Conservation (phyloP, 345 rosid genomes). For the Eucalyptus marginata region DNA sequence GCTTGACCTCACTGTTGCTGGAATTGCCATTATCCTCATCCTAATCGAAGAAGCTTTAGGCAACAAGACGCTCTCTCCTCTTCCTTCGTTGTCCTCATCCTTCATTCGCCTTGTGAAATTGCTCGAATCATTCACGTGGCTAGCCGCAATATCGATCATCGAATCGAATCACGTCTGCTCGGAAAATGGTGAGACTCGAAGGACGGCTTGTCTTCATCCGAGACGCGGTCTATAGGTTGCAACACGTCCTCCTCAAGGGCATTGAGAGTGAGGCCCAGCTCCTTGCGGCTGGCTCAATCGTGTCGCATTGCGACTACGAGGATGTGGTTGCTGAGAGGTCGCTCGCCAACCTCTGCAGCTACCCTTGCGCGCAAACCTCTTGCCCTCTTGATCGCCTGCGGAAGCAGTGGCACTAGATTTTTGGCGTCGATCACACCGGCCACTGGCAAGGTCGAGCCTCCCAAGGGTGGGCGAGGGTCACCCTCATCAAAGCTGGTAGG, state of each 20-base stretch:
- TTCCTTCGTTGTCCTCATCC: not conserved
- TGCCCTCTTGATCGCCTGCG: conserved; percentile 28
- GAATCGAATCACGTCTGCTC: not conserved
- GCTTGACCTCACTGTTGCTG: rapidly evolving
- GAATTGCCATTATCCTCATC: not conserved
- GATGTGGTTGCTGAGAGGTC: conserved; percentile 66
- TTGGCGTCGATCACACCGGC: rapidly evolving
- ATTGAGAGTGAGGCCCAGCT: conserved; percentile 37
- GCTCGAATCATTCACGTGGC: not conserved
- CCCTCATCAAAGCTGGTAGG: rapidly evolving
- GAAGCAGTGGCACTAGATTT: conserved; percentile 50
- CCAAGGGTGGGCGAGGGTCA: not conserved
- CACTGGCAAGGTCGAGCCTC: rapidly evolving
- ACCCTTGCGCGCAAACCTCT: conserved; percentile 38
- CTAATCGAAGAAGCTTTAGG: not conserved
- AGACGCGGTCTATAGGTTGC: conserved; percentile 43
- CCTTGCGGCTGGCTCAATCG: conserved; percentile 40
- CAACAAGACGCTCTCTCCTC: not conserved
- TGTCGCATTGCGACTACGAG: conserved; percentile 50
- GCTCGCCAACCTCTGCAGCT: conserved; percentile 49
- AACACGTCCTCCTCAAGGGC: conserved; percentile 51
- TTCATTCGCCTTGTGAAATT: not conserved
- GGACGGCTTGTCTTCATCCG: conserved; percentile 10
- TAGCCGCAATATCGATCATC: not conserved
- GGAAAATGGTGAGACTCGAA: not conserved